These are phyloP conservation scores for Cyberlindnera bimundalis DNA, from an alignment of 805 yeast genomes.

Conservation along the genomic window DNA sequence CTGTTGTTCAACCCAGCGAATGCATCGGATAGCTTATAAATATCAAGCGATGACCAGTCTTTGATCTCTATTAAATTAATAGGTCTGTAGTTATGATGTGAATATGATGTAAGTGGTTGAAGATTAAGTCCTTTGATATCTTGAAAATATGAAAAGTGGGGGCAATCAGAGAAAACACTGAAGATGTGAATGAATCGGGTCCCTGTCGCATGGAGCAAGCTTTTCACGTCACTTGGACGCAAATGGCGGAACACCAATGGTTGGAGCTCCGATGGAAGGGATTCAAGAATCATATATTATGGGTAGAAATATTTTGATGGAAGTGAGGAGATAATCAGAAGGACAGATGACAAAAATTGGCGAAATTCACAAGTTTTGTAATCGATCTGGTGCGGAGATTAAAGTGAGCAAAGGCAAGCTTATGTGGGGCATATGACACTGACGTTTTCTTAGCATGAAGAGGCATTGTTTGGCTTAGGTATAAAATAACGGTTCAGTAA, in stretches of 20 bases:
- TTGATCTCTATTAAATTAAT: not conserved
- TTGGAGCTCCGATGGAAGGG: not conserved
- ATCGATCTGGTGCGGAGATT: too few relatives aligned
- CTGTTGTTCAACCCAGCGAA: not conserved
- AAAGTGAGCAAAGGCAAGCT: too few relatives aligned
- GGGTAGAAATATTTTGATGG: too few relatives aligned
- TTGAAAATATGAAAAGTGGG: not conserved
- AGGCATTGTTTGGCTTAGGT: too few relatives aligned
- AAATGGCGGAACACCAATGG: not conserved
- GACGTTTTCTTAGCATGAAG: too few relatives aligned
- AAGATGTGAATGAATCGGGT: not conserved
- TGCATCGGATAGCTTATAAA: not conserved
- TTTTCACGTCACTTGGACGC: not conserved
- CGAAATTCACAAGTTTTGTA: too few relatives aligned
- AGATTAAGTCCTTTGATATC: not conserved
- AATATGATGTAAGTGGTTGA: not conserved
- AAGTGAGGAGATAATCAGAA: too few relatives aligned
- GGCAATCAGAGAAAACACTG: not conserved
- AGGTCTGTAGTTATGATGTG: too few relatives aligned
- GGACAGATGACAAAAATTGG: too few relatives aligned
- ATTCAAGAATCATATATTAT: not conserved
- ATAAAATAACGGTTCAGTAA: too few relatives aligned
- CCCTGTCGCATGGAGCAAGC: not conserved
- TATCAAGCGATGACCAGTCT: not conserved
- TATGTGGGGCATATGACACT: too few relatives aligned